A percentile compares a stretch with the other conserved stretches of the same genome.
Evolutionary conservation across 192 early-diverging fungal species (phyloP).

Genomic region (Coemansia sp.): DNA sequence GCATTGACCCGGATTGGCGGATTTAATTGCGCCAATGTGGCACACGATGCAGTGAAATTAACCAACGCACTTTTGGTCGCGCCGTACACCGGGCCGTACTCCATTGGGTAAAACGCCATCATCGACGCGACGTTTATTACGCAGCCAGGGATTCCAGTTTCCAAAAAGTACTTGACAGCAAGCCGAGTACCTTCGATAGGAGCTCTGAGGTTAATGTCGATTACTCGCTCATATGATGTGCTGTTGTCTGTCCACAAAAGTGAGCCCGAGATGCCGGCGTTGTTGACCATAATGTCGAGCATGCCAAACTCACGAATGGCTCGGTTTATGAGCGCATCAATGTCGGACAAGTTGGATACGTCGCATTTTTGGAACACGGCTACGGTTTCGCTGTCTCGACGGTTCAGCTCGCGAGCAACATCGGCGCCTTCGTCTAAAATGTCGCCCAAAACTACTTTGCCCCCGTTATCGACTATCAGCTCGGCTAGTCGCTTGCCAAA

Average conservation of each 20-base stretch:
- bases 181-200: conserved; percentile 74
- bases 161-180: conserved; percentile 61
- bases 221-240: conserved; percentile 53
- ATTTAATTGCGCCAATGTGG: conserved; percentile 44
- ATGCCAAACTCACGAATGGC: conserved; percentile 58
- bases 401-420: conserved; percentile 44
- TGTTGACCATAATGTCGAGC: conserved; percentile 64
- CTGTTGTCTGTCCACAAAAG: conserved; percentile 53
- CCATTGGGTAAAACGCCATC: conserved; percentile 62
- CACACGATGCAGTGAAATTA: conserved; percentile 57
- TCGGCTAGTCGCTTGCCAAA: conserved; percentile 66
- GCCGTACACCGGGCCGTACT: conserved; percentile 67
- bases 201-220: conserved; percentile 76
- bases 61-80: conserved; percentile 75
- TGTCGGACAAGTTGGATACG: conserved; percentile 45
- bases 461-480: conserved; percentile 59
- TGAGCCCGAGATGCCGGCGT: conserved; percentile 59
- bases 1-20: conserved; percentile 63
- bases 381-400: conserved; percentile 1
- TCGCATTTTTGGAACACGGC: conserved; percentile 58
- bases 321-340: conserved; percentile 34
- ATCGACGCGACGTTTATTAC: conserved; percentile 77
- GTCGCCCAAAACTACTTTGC: conserved; percentile 65
- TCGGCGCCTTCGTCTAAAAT: conserved; percentile 52
- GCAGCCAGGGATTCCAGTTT: conserved; percentile 57